A percentile compares a stretch with the other conserved stretches of the same genome.
Evolutionary conservation across 805 yeast species (phyloP).

Genomic region (Scheffersomyces ergatensis): DNA sequence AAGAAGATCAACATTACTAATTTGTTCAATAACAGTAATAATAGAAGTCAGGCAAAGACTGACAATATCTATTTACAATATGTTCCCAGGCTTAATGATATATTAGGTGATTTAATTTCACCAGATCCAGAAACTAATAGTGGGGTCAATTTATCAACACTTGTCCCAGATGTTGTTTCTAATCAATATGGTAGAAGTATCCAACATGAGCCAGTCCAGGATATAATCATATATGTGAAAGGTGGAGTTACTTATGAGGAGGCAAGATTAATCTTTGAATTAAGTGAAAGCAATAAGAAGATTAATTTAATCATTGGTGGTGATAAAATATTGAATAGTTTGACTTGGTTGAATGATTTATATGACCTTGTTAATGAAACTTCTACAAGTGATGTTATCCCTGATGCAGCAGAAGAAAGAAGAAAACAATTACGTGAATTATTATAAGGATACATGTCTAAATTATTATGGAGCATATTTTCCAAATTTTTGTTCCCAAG

Average conservation of each 20-base stretch:
- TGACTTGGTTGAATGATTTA: slow-evolving; percentile 29
- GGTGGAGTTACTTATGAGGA: slow-evolving; percentile 96
- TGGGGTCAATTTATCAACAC: slow-evolving; percentile 24
- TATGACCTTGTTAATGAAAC: slow-evolving; percentile 26
- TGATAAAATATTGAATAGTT: slow-evolving; percentile 33
- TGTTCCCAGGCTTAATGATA: slow-evolving; percentile 63
- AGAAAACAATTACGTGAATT: slow-evolving; percentile 39
- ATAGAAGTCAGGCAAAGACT: slow-evolving; percentile 25
- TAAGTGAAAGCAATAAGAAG: slow-evolving; percentile 52
- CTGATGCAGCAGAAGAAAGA: slow-evolving; percentile 8
- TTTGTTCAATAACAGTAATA: slow-evolving; percentile 19
- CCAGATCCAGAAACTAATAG: slow-evolving; percentile 3
- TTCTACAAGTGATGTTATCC: background rate
- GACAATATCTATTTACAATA: slow-evolving; percentile 91
- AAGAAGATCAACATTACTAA: slow-evolving; percentile 31
- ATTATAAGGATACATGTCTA: slow-evolving; percentile 9
- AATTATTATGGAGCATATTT: slow-evolving; percentile 37
- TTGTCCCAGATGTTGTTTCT: slow-evolving; percentile 36
- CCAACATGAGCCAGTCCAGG: slow-evolving; percentile 47
- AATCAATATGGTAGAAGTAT: slow-evolving; percentile 20
- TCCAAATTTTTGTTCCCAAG: slow-evolving; percentile 79
- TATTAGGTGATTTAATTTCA: slow-evolving; percentile 20
- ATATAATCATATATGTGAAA: slow-evolving; percentile 66
- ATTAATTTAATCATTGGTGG: slow-evolving; percentile 82
- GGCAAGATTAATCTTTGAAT: slow-evolving; percentile 74